phyloP scores from a whole-genome alignment of 768 basidiomycete species.

The Nidularia sp. region DNA sequence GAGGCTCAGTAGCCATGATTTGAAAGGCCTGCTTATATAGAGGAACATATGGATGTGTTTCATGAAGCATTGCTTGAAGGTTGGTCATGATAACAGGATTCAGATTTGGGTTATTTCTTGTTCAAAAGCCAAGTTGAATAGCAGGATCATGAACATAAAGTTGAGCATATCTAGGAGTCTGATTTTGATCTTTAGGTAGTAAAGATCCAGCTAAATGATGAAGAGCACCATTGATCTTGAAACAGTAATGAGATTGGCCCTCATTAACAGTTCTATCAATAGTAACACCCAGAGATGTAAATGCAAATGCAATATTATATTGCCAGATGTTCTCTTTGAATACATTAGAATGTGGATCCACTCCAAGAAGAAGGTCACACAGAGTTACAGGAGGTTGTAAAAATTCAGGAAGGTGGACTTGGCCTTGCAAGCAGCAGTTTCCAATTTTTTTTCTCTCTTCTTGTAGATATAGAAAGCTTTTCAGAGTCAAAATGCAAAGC shows the following conservation, averaged over 20 bases:
- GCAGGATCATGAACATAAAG: slow-evolving; percentile 32
- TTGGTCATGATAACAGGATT: background rate
- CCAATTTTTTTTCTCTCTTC: slow-evolving; percentile 17
- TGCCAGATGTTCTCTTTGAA: slow-evolving; percentile 26
- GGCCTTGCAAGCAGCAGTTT: slow-evolving; percentile 19
- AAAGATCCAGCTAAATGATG: slow-evolving; percentile 25
- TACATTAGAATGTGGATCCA: slow-evolving; percentile 5
- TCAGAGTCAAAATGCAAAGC: background rate
- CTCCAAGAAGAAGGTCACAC: slow-evolving; percentile 5
- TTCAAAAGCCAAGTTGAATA: slow-evolving; percentile 11
- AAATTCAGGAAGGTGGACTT: slow-evolving; percentile 11
- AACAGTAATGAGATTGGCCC: slow-evolving; percentile 17
- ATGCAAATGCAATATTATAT: slow-evolving; percentile 31
- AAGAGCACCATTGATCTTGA: slow-evolving; percentile 23
- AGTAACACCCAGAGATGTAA: slow-evolving; percentile 25
- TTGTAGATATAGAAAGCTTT: background rate
- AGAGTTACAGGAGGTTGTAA: slow-evolving; percentile 14
- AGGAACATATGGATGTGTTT: background rate
- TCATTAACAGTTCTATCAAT: slow-evolving; percentile 13
- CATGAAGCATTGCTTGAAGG: background rate
- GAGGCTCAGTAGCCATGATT: background rate
- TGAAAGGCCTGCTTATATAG: background rate
- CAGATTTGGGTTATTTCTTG: background rate
- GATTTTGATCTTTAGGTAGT: slow-evolving; percentile 9
- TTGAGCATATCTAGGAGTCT: slow-evolving; percentile 22